phyloP scores from a whole-genome alignment of 2,329 filamentous ascomycete species.

The Curvularia verruculosa region DNA sequence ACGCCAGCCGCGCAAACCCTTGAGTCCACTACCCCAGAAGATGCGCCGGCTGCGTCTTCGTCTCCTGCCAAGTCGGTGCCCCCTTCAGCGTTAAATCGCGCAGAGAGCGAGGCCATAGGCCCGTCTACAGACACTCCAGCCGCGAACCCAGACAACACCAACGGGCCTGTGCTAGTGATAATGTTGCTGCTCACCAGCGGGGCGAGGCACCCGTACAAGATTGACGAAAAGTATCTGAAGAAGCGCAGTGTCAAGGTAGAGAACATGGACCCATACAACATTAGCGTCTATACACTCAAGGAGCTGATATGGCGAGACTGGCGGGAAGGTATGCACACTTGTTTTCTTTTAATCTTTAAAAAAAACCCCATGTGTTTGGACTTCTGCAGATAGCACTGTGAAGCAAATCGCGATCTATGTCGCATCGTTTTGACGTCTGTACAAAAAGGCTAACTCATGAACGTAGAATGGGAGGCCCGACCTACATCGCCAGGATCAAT shows the following conservation, averaged over 20 bases:
- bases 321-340: conserved; percentile 66
- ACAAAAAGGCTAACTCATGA: conserved; percentile 27
- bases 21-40: conserved; percentile 19
- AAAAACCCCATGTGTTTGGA: neutral
- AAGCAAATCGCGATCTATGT: neutral
- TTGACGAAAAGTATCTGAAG: conserved; percentile 83
- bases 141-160: conserved; percentile 46
- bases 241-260: conserved; percentile 81
- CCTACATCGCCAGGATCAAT: conserved; percentile 89
- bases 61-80: conserved; percentile 30
- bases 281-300: conserved; percentile 93
- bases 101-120: conserved; percentile 55
- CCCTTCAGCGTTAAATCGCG: conserved; percentile 38
- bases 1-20: conserved; percentile 17
- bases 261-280: conserved; percentile 79
- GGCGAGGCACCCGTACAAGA: conserved; percentile 84
- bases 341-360: neutral
- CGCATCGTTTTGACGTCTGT: neutral
- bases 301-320: conserved; percentile 93
- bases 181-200: conserved; percentile 83
- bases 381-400: neutral
- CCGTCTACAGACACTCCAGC: conserved; percentile 54
- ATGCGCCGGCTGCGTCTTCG: conserved; percentile 18
- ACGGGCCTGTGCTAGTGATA: conserved; percentile 66
- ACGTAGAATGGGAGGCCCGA: conserved; percentile 79